Percentiles rank a stretch among this genome's conserved stretches.
Conservation (phyloP, 768 basidiomycete species). For the Multifurca ochricompacta region DNA sequence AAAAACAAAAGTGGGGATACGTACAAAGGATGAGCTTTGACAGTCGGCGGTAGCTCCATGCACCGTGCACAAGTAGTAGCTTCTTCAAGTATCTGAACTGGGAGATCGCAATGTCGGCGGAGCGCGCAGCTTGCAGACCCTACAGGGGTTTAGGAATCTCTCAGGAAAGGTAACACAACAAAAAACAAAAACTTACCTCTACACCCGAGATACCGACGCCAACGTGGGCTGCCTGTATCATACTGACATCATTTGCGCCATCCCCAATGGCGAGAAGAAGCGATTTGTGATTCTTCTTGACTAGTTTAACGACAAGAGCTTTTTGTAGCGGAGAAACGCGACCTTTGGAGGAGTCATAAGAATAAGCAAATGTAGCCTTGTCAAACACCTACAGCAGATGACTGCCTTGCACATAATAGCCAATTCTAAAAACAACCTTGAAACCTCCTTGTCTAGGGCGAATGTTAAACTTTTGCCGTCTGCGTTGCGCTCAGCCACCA, state of each 20-base stretch:
- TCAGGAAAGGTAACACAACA: not conserved
- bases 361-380: not conserved
- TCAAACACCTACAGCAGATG: constrained; percentile 71
- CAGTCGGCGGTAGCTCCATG: constrained; percentile 95
- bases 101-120: constrained; percentile 95
- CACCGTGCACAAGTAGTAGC: constrained; percentile 89
- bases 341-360: constrained; percentile 38
- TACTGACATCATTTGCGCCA: constrained; percentile 96
- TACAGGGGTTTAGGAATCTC: constrained; percentile 25
- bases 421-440: constrained; percentile 85
- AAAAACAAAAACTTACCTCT: constrained; percentile 45
- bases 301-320: constrained; percentile 96
- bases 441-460: constrained; percentile 89
- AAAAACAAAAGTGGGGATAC: constrained; percentile 27
- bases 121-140: constrained; percentile 97
- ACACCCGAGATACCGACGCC: constrained; percentile 97
- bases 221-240: constrained; percentile 98
- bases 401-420: constrained; percentile 99
- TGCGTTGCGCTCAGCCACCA: constrained; percentile 27
- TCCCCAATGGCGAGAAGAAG: constrained; percentile 97
- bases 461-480: constrained; percentile 93
- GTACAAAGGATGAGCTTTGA: constrained; percentile 93
- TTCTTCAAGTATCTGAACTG: constrained; percentile 97
- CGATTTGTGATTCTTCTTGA: constrained; percentile 91
- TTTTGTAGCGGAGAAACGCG: constrained; percentile 98